Evolutionary conservation across 2,329 filamentous ascomycete genomes (phyloP), one percentile per base, ranked within the genome.

Genomic region (Pseudogymnoascus sp.): DNA sequence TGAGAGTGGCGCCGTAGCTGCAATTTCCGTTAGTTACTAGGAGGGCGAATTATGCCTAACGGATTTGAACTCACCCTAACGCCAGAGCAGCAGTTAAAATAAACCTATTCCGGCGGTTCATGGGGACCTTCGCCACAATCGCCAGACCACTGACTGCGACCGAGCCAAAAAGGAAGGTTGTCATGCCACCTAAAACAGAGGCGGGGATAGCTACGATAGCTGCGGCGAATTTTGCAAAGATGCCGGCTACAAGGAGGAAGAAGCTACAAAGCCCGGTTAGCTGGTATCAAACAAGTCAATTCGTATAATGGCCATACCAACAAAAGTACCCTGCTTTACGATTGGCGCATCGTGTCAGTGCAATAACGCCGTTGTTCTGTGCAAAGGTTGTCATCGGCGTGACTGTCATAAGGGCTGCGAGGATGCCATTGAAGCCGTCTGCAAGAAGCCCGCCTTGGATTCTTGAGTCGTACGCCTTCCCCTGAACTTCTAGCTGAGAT

Each of bases 331-430:
- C 91, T 4, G 90, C 91, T 56, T 86, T 88, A 62, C 90, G 84
- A 73, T 91, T 93, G 0, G 90, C 90, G 73, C 90, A 93, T 15
- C 89, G 83, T 0, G 90, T 95, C 50, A 95, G 79, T 0, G 90
- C 88, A 65, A 95, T 93, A 61, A 93, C 89, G 37, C 90, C 90
- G 72, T 93, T 93, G 77, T 93, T 93, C 74, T 93, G 89, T 0
- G 90, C 90, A 68, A 93, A 93, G 0, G 87, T 88, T 1, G 85
- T 87, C 84, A 93, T 90, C 31, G 90, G 89, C 0, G 89, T 90
- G 68, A 91, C 89, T 59, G 90, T 93, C 77, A 87, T 89, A 33
- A 95, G 82, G 0, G 86, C 88, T 15, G 89, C 88, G 15, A 93
- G 77, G 67, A 91, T 77, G 37, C 90, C 89, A 70, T 90, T 91